phyloP scores from a whole-genome alignment of 345 rosid genomes.

The Acer campestre region DNA sequence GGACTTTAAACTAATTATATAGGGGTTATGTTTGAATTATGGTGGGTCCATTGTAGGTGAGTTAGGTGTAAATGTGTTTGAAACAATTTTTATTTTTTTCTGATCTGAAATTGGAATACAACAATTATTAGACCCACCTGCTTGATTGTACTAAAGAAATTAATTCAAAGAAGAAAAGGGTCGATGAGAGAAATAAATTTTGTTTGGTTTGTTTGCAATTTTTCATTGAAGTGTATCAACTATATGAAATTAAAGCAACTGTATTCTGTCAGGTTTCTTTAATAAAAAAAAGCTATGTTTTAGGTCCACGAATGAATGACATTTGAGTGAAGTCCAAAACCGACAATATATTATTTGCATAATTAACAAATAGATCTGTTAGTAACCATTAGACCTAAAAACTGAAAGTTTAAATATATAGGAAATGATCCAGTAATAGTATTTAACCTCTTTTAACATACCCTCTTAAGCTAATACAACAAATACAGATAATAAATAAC shows the following conservation, averaged over 20 bases:
- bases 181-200: not conserved
- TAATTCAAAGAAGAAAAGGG: not conserved
- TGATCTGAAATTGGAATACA: not conserved
- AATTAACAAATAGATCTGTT: no score
- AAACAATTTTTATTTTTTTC: not conserved
- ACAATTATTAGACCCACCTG: not conserved
- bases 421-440: no score
- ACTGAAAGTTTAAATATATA: no score
- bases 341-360: not conserved
- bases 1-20: not conserved
- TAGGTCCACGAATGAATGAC: no score
- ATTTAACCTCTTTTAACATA: no score
- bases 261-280: no score
- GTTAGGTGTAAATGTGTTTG: conserved; percentile 13
- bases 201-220: not conserved
- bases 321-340: not conserved
- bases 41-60: not conserved
- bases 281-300: no score
- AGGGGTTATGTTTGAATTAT: not conserved
- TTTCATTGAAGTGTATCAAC: no score
- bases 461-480: no score
- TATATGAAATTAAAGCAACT: no score
- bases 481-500: no score
- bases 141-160: not conserved
- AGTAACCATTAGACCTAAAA: no score